Base-by-base conservation (phyloP, 2,329 filamentous ascomycete species). In the Talaromyces sp. region DNA sequence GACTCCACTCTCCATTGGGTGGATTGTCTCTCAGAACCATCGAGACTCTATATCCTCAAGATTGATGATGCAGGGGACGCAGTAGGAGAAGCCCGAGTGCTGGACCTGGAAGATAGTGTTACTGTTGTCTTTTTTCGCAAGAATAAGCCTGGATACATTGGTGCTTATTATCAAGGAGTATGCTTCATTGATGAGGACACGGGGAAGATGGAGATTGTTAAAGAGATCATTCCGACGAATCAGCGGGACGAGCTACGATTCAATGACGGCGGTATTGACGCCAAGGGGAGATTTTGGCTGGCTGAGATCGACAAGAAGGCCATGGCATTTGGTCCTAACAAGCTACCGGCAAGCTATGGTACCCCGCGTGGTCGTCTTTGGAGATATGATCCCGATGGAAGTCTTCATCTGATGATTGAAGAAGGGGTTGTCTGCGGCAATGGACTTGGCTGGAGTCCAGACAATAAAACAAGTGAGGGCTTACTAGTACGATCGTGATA, bases 121-220 rank as follows among this genome's bases (percentile, higher is more conserved):
- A 71, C 68, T 0, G 70, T 73, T 1, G 57, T 61, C 2, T 67
- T 66, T 39, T 73, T 73, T 55, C 65, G 71, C 16, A 62, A 65
- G 40, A 50, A 60, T 22, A 55, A 61, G 14, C 63, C 67, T 1
- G 67, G 69, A 32, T 73, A 73, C 51, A 71, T 74, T 46, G 70
- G 65, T 41, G 71, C 70, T 6, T 74, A 73, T 44, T 71, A 70
- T 51, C 64, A 66, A 47, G 71, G 70, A 4, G 63, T 73, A 13
- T 71, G 68, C 7, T 70, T 71, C 29, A 24, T 73, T n/a, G 71
- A 74, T 48, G 70, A 73, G 52, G 57, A 55, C 22, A 71, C 67
- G 3, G 70, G 71, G 2, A 66, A 67, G 33, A 50, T 73, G 32
- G 65, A 72, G 16, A 57, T 73, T 4, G 44, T 72, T 42, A 69